Percentiles rank a stretch among this genome's conserved stretches.
Conservation (phyloP, 2,329 filamentous ascomycete species). For the Venturia aucupariae region DNA sequence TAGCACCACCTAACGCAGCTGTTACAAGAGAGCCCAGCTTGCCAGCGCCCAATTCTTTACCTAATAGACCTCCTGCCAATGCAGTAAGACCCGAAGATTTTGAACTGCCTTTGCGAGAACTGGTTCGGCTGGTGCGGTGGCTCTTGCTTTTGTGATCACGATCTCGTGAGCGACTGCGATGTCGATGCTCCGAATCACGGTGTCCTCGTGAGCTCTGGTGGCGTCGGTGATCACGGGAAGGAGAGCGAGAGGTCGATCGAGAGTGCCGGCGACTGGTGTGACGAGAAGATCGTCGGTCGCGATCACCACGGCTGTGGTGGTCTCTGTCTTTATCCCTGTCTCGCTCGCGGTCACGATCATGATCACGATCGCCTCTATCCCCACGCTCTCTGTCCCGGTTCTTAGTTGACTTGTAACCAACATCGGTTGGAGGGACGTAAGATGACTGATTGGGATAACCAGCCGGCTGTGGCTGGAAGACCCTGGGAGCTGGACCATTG, state of each 20-base stretch:
- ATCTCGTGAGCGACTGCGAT: slow-evolving; percentile 2
- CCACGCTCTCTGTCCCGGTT: not conserved
- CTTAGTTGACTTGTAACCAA: not conserved
- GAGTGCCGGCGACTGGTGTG: not conserved
- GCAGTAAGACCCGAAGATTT: slow-evolving; percentile 8
- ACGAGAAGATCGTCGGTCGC: not conserved
- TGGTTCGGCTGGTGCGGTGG: slow-evolving; percentile 3
- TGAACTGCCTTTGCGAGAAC: not conserved
- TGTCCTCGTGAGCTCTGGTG: not conserved
- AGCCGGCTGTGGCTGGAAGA: slow-evolving; percentile 1
- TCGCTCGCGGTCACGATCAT: not conserved
- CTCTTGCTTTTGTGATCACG: slow-evolving; percentile 3
- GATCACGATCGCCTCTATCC: not conserved
- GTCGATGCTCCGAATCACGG: not conserved
- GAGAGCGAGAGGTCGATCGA: slow-evolving; percentile 5
- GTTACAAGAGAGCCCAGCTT: slow-evolving; percentile 6
- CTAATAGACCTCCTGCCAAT: slow-evolving; percentile 8
- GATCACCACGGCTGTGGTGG: not conserved
- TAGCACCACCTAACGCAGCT: slow-evolving; percentile 4
- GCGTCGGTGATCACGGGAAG: slow-evolving; percentile 1
- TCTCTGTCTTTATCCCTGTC: not conserved
- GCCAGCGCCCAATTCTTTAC: slow-evolving; percentile 6
- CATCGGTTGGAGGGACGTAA: slow-evolving; percentile 3
- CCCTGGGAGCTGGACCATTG: slow-evolving; percentile 1
- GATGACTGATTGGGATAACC: not conserved